Conservation (phyloP, 768 basidiomycete species). For the Dacryopinax spathularia region DNA sequence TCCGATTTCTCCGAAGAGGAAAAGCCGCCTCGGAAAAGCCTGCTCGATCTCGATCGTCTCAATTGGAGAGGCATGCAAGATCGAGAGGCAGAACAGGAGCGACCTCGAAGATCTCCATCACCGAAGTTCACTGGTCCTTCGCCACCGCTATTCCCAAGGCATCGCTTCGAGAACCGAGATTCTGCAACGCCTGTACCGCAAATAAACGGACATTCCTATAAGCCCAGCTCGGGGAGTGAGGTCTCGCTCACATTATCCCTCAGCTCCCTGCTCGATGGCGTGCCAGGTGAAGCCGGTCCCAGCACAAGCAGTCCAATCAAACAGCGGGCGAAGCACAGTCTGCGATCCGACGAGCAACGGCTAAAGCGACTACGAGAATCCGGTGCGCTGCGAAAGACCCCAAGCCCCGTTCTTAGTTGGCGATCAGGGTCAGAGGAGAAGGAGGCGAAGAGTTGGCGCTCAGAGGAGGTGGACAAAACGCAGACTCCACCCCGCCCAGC, state of each 20-base stretch:
- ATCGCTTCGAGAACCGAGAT: background rate
- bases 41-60: background rate
- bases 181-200: background rate
- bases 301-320: background rate
- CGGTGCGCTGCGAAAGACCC: background rate
- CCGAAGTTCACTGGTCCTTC: background rate
- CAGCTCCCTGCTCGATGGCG: background rate
- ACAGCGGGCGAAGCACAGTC: background rate
- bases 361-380: background rate
- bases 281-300: background rate
- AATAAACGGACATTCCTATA: background rate
- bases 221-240: background rate
- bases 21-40: background rate
- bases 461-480: background rate
- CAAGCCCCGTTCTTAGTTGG: background rate
- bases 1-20: background rate
- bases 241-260: background rate
- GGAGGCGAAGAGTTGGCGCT: background rate
- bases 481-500: background rate
- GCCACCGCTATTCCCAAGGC: background rate
- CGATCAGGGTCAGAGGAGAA: background rate
- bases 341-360: background rate
- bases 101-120: background rate
- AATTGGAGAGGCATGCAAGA: background rate
- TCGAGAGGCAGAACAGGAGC: background rate